Conservation (phyloP, 1,284 basidiomycete genomes). For the Salmacisia buchloeana region DNA sequence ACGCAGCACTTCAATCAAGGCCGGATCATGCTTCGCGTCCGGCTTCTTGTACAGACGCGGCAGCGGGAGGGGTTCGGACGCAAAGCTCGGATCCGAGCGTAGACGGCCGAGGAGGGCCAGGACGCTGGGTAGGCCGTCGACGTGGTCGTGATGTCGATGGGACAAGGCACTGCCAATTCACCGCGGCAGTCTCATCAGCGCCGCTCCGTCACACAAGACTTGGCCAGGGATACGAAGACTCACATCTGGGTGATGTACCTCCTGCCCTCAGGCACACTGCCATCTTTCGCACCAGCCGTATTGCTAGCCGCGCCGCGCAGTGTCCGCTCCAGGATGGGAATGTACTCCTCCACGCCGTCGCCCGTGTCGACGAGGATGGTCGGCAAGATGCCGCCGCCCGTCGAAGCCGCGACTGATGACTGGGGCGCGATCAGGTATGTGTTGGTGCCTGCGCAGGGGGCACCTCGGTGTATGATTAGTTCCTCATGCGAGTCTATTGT, state of each 20-base stretch:
- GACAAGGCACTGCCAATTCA: conserved; percentile 82
- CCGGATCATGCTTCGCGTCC: conserved; percentile 53
- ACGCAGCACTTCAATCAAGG: conserved; percentile 79
- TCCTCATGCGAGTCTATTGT: no score
- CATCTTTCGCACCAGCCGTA: conserved; percentile 23
- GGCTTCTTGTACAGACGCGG: conserved; percentile 54
- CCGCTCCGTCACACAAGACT: not conserved
- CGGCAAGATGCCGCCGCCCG: conserved; percentile 53
- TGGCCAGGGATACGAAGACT: conserved; percentile 8
- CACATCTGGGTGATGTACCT: conserved; percentile 33
- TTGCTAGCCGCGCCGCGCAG: conserved; percentile 54
- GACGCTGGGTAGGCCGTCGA: conserved; percentile 69
- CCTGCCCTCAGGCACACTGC: conserved; percentile 11
- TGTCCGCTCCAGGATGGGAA: conserved; percentile 60
- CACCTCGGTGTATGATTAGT: not conserved
- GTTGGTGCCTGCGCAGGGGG: conserved; percentile 67
- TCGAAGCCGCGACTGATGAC: conserved; percentile 31
- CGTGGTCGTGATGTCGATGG: conserved; percentile 84
- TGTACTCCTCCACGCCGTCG: conserved; percentile 68
- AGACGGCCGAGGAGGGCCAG: conserved; percentile 61
- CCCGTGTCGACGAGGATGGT: conserved; percentile 79
- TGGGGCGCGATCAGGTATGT: conserved; percentile 72
- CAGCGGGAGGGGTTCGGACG: conserved; percentile 33
- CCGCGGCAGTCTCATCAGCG: not conserved
- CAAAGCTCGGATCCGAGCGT: conserved; percentile 18